Evolutionary conservation across 2,329 filamentous ascomycete genomes (phyloP).

Genomic region (Cladosporium sp.): DNA sequence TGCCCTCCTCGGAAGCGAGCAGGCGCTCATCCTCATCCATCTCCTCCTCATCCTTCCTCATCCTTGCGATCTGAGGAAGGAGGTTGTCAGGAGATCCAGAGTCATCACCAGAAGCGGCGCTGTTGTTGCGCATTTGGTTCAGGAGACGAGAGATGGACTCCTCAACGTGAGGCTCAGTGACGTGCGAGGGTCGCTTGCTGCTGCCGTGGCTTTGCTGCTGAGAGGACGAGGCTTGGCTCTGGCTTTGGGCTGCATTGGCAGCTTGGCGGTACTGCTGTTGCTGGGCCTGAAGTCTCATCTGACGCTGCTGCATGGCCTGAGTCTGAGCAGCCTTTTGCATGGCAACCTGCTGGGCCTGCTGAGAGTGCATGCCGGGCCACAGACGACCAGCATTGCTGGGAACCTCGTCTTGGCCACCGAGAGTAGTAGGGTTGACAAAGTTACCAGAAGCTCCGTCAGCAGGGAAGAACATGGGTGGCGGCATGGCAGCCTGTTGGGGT

Average conservation of each 20-base stretch:
- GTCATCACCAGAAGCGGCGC: constrained; percentile 52
- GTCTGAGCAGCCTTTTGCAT: constrained; percentile 52
- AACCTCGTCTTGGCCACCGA: constrained; percentile 60
- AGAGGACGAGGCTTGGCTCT: constrained; percentile 25
- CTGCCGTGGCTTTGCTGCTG: constrained; percentile 31
- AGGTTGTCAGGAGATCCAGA: constrained; percentile 39
- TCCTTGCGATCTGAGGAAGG: constrained; percentile 64
- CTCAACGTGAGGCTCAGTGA: constrained; percentile 54
- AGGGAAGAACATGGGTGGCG: constrained; percentile 59
- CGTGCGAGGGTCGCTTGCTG: constrained; percentile 43
- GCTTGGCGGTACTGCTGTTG: constrained; percentile 35
- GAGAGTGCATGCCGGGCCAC: constrained; percentile 91
- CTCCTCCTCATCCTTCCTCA: constrained; percentile 92
- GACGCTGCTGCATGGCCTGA: constrained; percentile 46
- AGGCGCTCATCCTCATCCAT: constrained; percentile 98
- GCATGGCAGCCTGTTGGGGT: constrained; percentile 39
- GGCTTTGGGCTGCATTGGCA: constrained; percentile 20
- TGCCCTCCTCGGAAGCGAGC: constrained; percentile 93
- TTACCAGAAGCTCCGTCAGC: constrained; percentile 40
- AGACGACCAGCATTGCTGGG: constrained; percentile 61
- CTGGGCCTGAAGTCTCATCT: constrained; percentile 38
- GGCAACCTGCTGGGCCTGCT: constrained; percentile 61
- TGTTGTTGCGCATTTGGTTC: constrained; percentile 81
- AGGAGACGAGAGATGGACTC: constrained; percentile 91
- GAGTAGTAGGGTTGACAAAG: constrained; percentile 69